Evolutionary conservation across 202 grass and related monocot species (phyloP), one percentile per base, ranked within the genome.

Genomic region (Carex arenaria): DNA sequence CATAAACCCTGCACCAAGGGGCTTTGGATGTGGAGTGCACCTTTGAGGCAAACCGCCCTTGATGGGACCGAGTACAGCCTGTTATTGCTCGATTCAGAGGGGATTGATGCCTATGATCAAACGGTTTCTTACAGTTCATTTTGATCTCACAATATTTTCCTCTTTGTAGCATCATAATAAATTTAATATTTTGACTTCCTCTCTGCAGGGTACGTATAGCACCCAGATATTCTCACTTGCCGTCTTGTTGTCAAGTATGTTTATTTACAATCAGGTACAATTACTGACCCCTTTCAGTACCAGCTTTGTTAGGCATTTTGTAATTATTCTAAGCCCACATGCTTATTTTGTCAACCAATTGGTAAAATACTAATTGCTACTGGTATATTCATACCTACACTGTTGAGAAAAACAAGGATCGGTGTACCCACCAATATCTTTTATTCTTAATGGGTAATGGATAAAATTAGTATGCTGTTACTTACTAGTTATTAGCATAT

Each of bases 71-170:
- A 94, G 72, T 99, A 95, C 83, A 95, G 85, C 86, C 88, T 99
- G 87, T 78, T 99, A 28, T 87, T 99, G 64, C 85, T 99, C 59
- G 96, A 99, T 81, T 93, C 88, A 61, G 96, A 99, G 89, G 96
- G 96, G 86, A 99, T 99, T 84, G 96, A 95, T 93, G 96, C 96
- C 78, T 99, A 92, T 80, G 96, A 99, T 67, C 96, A 95, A 92
- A 95, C 96, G 30, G 96, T 98, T 78, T 85, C 86, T 82, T 80
- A 32, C 65, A 78, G 72, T 54, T 80, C n/a, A 85, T 17, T 54
- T 23, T 82, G 10, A 79, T 85, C 9, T 80, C 75, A 43, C 65
- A 68, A n/a, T 81, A 15, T 26, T 64, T 77, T 45, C 53, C 74
- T 77, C 74, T 84, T 14, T 87, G 45, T 67, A 51, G 15, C 32